A percentile compares a stretch with the other conserved stretches of the same genome.
phyloP scores from a whole-genome alignment of 2,329 filamentous ascomycete genomes.

The Colletotrichum sojae region DNA sequence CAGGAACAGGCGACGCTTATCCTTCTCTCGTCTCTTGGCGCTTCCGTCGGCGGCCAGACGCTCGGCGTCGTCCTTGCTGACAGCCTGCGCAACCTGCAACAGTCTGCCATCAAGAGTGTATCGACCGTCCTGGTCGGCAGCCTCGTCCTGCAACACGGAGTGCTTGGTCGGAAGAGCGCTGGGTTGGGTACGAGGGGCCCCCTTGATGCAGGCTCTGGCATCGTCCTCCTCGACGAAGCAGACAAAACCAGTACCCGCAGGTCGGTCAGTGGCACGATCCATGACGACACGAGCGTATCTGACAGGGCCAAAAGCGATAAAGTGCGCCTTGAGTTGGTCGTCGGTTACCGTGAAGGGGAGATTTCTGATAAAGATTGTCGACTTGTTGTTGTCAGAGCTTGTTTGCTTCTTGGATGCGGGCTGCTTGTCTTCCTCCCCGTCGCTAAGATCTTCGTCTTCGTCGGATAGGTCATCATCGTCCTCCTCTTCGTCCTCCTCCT shows the following conservation, averaged over 20 bases:
- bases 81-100: slow-evolving; percentile 86
- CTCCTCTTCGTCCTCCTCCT: slow-evolving; percentile 58
- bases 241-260: slow-evolving; percentile 94
- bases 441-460: slow-evolving; percentile 55
- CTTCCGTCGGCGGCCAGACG: slow-evolving; percentile 82
- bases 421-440: slow-evolving; percentile 52
- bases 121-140: slow-evolving; percentile 82
- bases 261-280: slow-evolving; percentile 86
- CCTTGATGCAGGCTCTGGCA: slow-evolving; percentile 81
- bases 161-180: slow-evolving; percentile 69
- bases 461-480: slow-evolving; percentile 63
- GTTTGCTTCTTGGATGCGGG: slow-evolving; percentile 52
- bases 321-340: slow-evolving; percentile 86
- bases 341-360: slow-evolving; percentile 91
- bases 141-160: slow-evolving; percentile 90
- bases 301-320: slow-evolving; percentile 87
- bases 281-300: slow-evolving; percentile 93
- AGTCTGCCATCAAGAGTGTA: slow-evolving; percentile 95
- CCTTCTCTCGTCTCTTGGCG: slow-evolving; percentile 76
- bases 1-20: slow-evolving; percentile 92
- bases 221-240: slow-evolving; percentile 88
- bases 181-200: slow-evolving; percentile 74
- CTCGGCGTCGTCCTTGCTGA: slow-evolving; percentile 84
- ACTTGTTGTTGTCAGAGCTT: slow-evolving; percentile 76
- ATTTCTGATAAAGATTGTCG: slow-evolving; percentile 93